Evolutionary conservation across 768 basidiomycete genomes (phyloP).

Genomic region (Rhizopogon rudus): DNA sequence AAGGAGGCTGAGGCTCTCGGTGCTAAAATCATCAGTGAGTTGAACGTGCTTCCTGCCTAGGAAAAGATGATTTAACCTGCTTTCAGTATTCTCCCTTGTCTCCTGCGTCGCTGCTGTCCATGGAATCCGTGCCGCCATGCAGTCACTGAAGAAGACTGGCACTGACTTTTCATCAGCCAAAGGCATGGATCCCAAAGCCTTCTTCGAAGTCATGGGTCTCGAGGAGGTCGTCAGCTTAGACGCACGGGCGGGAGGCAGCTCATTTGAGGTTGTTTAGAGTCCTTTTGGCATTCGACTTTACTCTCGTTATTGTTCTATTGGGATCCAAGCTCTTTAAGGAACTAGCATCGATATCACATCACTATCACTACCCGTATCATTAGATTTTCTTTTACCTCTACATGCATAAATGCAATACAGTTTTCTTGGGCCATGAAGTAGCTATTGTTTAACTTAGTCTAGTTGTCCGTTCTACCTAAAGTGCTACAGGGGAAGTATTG

Average conservation of each 20-base stretch:
- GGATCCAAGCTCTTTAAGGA: conserved; percentile 6
- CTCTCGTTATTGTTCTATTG: neutral
- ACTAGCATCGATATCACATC: neutral
- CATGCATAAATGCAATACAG: conserved; percentile 10
- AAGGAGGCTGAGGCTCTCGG: conserved; percentile 65
- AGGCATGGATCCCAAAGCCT: conserved; percentile 74
- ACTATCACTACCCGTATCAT: conserved; percentile 16
- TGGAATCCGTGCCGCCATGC: conserved; percentile 75
- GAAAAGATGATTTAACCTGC: neutral
- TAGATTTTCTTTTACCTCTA: conserved; percentile 16
- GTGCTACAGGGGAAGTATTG: neutral
- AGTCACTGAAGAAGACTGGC: conserved; percentile 69
- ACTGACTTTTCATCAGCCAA: conserved; percentile 58
- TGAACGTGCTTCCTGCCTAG: neutral
- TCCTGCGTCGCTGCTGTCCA: conserved; percentile 76
- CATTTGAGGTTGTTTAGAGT: conserved; percentile 47
- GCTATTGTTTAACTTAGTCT: neutral
- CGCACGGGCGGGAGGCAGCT: conserved; percentile 50
- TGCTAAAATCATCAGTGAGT: conserved; percentile 74
- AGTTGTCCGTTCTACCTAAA: no score
- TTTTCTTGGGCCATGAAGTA: neutral
- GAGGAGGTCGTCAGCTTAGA: conserved; percentile 52
- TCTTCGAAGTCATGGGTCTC: conserved; percentile 74
- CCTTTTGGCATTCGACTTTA: neutral
- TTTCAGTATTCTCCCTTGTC: conserved; percentile 66